phyloP scores from a whole-genome alignment of 2,329 filamentous ascomycete species.

The Macroventuria anomochaeta region DNA sequence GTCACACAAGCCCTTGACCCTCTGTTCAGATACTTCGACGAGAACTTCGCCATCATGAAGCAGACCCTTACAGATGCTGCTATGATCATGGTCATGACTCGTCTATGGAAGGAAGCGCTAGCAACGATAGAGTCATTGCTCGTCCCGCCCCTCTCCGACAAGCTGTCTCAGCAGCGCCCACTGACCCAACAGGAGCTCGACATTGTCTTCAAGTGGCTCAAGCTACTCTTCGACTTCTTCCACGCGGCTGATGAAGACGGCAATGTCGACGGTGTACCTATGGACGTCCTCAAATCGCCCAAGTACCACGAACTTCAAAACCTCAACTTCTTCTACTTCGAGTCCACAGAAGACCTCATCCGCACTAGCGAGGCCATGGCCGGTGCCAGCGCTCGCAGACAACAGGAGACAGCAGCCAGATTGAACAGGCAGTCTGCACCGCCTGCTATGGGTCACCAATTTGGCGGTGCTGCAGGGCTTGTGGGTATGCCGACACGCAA shows the following conservation, averaged over 20 bases:
- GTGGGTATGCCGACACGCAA: constrained; percentile 64
- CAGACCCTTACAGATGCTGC: constrained; percentile 90
- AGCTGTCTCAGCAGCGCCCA: constrained; percentile 83
- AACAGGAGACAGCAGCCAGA: constrained; percentile 65
- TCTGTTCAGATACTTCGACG: constrained; percentile 93
- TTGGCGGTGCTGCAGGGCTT: constrained; percentile 60
- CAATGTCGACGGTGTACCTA: constrained; percentile 84
- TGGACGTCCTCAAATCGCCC: constrained; percentile 91
- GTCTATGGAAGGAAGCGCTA: constrained; percentile 96
- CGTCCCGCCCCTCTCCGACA: constrained; percentile 93
- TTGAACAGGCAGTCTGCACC: constrained; percentile 75
- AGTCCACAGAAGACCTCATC: constrained; percentile 87
- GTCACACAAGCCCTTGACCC: constrained; percentile 82
- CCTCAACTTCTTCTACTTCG: constrained; percentile 98
- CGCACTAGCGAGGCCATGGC: constrained; percentile 97
- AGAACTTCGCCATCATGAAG: constrained; percentile 99
- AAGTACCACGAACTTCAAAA: constrained; percentile 98
- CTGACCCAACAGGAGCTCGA: constrained; percentile 89
- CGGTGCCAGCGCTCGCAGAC: constrained; percentile 78
- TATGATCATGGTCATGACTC: constrained; percentile 99
- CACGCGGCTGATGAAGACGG: constrained; percentile 87
- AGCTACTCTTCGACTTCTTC: constrained; percentile 92
- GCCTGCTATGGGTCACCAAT: constrained; percentile 60
- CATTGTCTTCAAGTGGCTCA: constrained; percentile 92
- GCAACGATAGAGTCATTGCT: constrained; percentile 88